Evolutionary conservation across 2,329 filamentous ascomycete species (phyloP), one percentile per base, ranked within the genome.

Genomic region (Proliferodiscus dingleyae): DNA sequence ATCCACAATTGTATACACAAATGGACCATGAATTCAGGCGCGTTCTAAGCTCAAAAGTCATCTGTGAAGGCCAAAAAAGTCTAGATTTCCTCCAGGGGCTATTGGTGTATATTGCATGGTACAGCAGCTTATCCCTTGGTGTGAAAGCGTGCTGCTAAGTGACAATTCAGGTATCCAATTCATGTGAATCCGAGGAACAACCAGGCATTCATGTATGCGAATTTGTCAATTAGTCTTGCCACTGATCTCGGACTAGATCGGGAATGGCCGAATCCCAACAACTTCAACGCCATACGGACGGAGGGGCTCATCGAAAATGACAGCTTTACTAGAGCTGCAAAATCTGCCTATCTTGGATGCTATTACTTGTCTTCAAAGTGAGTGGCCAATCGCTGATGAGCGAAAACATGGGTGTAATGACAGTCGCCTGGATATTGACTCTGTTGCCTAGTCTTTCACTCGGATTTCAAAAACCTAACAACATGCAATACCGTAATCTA

Each of bases 101-200:
- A n/a, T 63, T 81, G 33, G 68, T 81, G 6, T 82, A 81, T 47
- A 72, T 74, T 45, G 68, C 72, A 9, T 83, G 79, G 79, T 81
- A 59, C 54, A 67, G 45, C 16, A 8, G 22, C 24, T 7, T 47
- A 3, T 1, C 41, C 24, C 23, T 6, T 8, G 32, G 22, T 38
- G 13, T 18, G 24, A 19, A 30, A 13, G 15, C 19, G 9, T 22
- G 19, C 32, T 22, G 8, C 29, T 46, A 22, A 39, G 26, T 15
- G 18, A 11, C n/a, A n/a, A 15, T 22, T 3, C 13, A 60, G 58
- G 58, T 61, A 61, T 45, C 60, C 60, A 16, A 43, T 57, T n/a
- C 53, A 60, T 44, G 38, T 51, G 4, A 60, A 58, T 41, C 60
- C 59, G 6, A 57, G 55, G 16, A 53, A 56, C 15, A 59, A 58